Percentiles rank a stretch among this genome's conserved stretches.
These are phyloP conservation scores for Kodamaea arcana DNA, from an alignment of 1,139 yeast genomes.

Conservation along the genomic window DNA sequence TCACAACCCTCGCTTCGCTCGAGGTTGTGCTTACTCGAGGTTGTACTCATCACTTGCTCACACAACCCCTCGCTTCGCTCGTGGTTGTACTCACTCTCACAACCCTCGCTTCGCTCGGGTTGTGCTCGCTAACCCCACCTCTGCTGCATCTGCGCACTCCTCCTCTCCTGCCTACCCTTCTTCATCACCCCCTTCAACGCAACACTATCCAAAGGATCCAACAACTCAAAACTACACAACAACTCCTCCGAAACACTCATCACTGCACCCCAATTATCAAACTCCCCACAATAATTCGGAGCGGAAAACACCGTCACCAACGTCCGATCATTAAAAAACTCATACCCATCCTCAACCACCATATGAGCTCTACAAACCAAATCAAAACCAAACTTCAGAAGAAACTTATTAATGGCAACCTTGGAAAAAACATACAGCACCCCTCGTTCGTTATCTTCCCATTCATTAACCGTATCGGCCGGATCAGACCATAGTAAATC, in stretches of 20 bases:
- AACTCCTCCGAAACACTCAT: conserved; percentile 95
- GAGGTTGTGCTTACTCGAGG: too few species aligned
- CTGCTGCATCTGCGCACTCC: conserved; percentile 44
- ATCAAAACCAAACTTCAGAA: conserved; percentile 85
- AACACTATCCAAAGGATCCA: conserved; percentile 89
- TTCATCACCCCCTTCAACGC: conserved; percentile 93
- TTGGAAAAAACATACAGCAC: conserved; percentile 94
- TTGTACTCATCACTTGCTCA: too few species aligned
- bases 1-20: background rate
- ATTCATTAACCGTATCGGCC: conserved; percentile 87
- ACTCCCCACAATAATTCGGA: conserved; percentile 97
- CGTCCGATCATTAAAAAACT: conserved; percentile 89
- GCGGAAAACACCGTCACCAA: conserved; percentile 94
- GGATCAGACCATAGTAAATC: conserved; percentile 97
- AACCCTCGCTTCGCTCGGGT: background rate
- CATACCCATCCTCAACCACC: conserved; percentile 99
- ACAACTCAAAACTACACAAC: conserved; percentile 83
- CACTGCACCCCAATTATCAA: conserved; percentile 98
- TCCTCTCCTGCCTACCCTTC: conserved; percentile 76
- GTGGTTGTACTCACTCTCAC: too few species aligned
- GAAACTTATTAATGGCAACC: conserved; percentile 87
- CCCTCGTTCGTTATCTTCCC: conserved; percentile 98
- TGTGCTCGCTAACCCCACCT: conserved; percentile 4
- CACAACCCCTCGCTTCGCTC: too few species aligned
- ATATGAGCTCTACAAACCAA: conserved; percentile 95